Evolutionary conservation across 192 early-diverging fungal species (phyloP), one percentile per base, ranked within the genome.

Genomic region (Oehlia diaphana): DNA sequence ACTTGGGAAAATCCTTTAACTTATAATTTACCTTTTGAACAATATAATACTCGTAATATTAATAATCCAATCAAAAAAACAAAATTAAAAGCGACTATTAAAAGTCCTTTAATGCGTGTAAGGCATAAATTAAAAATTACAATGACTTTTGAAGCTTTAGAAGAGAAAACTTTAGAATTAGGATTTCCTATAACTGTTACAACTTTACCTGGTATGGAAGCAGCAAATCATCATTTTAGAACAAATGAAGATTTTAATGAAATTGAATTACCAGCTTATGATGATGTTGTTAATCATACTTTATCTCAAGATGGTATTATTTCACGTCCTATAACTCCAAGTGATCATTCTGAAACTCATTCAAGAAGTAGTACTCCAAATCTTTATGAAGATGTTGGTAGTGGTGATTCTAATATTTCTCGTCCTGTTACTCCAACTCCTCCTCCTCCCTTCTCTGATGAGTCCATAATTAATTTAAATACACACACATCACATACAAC

Each of bases 1-100:
- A 37, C 31, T 62, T 79, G 77, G 77, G 71, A 79, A 37, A 71
- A 70, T 42, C 77, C 77, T 8, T 71, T 79, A 42, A 79, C 68
- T 62, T 79, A 71, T 63, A 79, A 79, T 47, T 50, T 79, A 31
- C 77, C 77, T 14, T 71, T 79, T 39, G 49, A 14, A 33, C 44
- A 49, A 78, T 33, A 68, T 70, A 63, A 0, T 23, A 9, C 13
- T 37, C 37, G 21, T 71, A 49, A n/a, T 21, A 37, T 19, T 65
- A 19, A 26, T 35, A 12, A n/a, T 31, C 5, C 4, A 28, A 39
- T 10, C 9, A 12, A 37, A 4, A 71, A 61, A 23, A 35, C 44
- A 23, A 28, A 63, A 10, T 63, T 79, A 62, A 79, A 71, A 47
- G 26, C 77, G 8, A 71, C 77, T 0, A 71, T 79, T 39, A 71